Evolutionary conservation across 495 filamentous ascomycete genomes (phyloP).

Genomic region (Neurospora sp.): DNA sequence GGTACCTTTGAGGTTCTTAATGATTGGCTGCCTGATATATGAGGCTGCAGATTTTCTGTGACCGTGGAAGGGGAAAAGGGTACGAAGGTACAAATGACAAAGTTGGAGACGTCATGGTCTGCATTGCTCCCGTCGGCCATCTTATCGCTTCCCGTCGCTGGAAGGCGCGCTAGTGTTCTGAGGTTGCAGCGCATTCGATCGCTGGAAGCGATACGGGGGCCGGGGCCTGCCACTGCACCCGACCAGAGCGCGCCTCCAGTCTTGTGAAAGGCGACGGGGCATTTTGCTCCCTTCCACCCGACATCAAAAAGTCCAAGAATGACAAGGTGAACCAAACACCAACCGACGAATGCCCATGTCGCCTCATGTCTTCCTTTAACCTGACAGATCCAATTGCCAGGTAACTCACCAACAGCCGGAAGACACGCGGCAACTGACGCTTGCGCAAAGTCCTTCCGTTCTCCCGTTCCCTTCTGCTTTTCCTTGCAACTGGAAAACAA

Average conservation of each 20-base stretch:
- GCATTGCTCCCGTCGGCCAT: not conserved
- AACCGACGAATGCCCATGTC: not conserved
- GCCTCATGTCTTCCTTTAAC: not conserved
- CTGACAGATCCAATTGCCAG: not conserved
- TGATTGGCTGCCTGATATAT: not conserved
- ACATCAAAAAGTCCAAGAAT: not conserved
- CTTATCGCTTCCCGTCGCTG: not conserved
- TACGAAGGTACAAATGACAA: not conserved
- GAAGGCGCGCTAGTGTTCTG: not conserved
- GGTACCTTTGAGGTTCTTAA: not conserved
- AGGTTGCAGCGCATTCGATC: not conserved
- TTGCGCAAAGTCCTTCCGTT: not conserved
- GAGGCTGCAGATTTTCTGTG: not conserved
- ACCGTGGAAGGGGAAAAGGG: not conserved
- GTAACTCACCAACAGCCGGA: not conserved
- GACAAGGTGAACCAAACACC: not conserved
- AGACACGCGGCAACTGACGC: not conserved
- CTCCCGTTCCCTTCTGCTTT: not conserved
- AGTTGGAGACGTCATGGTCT: not conserved
- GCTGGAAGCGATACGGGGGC: not conserved
- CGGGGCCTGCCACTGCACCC: not conserved
- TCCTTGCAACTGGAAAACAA: not conserved
- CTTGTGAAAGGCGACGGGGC: not conserved
- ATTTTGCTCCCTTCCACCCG: not conserved
- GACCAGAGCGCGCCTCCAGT: not conserved